Evolutionary conservation across 129 eudicot genomes (phyloP), one percentile per base, ranked within the genome.

Genomic region (Flaveria robusta): DNA sequence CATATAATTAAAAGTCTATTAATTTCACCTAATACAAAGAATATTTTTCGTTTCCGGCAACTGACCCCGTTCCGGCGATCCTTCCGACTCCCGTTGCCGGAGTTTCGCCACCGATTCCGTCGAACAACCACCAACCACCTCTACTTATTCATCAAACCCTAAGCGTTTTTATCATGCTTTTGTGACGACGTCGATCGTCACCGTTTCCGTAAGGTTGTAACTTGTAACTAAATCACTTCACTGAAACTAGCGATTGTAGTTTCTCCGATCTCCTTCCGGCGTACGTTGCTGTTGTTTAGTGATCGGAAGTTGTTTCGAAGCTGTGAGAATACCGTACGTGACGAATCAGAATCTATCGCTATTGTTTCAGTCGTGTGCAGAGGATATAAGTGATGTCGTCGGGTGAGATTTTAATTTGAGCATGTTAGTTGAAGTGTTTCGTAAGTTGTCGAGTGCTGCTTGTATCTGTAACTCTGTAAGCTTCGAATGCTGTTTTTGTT

Each of bases 351-450:
- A 60, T 46, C 71, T 4, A 41, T 43, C 29, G 11, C 46, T 55
- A 19, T 68, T 39, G 22, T 56, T 52, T 68, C 71, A 56, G 39
- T 41, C 39, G 67, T 66, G 74, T 37, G 43, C 22, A 29, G 52
- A 65, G 63, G 58, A 19, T 29, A 56, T 41, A 20, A 52, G 50
- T 70, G 82, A 82, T 82, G 85, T 46, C 81, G 75, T 82, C 85
- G 64, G 85, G 85, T 77, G 45, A 77, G 70, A 5, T 58, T 52
- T 42, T 27, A 9, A 22, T 26, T 49, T 50, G 12, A 7, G 4
- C 11, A 7, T 49, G 24, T 62, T 66, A 42, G 4, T 70, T 50
- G 19, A 31, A 65, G 71, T 43, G 23, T 26, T 41, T 23, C 10
- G 27, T 34, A 8, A 43, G 39, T 7, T 34, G 31, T 27, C 4